Evolutionary conservation across 1,284 basidiomycete species (phyloP), one percentile per base, ranked within the genome.

Genomic region (Polyporus tsugae): DNA sequence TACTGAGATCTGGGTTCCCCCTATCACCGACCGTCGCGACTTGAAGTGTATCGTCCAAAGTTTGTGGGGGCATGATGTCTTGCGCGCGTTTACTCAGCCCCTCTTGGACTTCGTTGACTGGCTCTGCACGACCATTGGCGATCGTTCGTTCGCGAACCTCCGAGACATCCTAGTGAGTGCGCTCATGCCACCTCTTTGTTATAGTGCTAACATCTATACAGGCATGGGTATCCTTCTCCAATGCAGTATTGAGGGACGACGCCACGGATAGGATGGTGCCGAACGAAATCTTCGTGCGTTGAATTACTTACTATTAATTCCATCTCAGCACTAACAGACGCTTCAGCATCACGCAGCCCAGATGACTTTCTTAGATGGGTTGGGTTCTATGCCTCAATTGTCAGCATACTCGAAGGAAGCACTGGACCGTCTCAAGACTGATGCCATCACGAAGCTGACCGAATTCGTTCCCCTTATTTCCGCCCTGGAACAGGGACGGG

Each of bases 1-100:
- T 82, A 99, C 98, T 11, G 98, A 99, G 79, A 98, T 99, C 55
- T 99, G 97, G 97, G 98, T 99, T 0, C 97, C 98, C 2, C 85
- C 92, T 15, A 89, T 99, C 49, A 90, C 95, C 68, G 86, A 91
- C 69, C 86, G 91, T 36, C 78, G 78, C 6, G 98, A 99, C 78
- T 82, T 98, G 33, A 83, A 90, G 66, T 86, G 94, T 75, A 98
- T 99, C 74, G 85, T 99, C 63, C 81, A 85, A 19, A 88, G 84
- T 64, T 86, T 91, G 19, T 98, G 96, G 95, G 82, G 83, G 62
- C 79, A 88, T 67, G 83, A 87, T 1, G 75, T 77, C n/a, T 80
- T 98, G 62, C 81, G 80, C 53, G 70, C 72, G 1, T 93, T 89
- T 75, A 96, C 95, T 0, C 74, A 82, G 0, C 83, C 82, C 7